Conservation (phyloP, 176 grass and related monocot genomes). For the Triticum monococcum region DNA sequence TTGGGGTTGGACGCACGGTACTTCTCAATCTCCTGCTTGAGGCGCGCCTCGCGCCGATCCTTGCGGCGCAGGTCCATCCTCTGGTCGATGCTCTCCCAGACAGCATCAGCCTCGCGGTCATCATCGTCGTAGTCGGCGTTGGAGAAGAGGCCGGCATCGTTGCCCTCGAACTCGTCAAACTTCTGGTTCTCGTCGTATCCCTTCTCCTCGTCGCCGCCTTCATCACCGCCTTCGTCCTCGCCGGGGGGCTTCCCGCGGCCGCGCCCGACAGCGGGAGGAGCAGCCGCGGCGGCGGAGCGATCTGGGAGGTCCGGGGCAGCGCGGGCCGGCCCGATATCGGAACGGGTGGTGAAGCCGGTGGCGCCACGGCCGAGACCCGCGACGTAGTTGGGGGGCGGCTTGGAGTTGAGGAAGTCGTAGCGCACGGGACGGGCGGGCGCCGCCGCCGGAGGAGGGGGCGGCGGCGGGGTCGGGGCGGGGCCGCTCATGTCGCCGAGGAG, state of each 20-base stretch:
- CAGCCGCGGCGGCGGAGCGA: slow-evolving; percentile 50
- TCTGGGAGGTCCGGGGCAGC: slow-evolving; percentile 86
- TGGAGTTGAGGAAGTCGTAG: slow-evolving; percentile 90
- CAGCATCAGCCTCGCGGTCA: slow-evolving; percentile 85
- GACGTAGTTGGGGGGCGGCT: slow-evolving; percentile 83
- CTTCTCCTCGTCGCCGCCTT: slow-evolving; percentile 83
- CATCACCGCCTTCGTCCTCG: slow-evolving; percentile 69
- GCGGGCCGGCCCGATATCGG: slow-evolving; percentile 89
- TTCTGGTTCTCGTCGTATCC: slow-evolving; percentile 93
- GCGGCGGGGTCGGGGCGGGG: slow-evolving; percentile 23
- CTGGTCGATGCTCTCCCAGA: slow-evolving; percentile 90
- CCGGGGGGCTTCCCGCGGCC: slow-evolving; percentile 77
- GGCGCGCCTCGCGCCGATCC: slow-evolving; percentile 82
- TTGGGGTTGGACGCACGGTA: slow-evolving; percentile 97
- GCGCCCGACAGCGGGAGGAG: slow-evolving; percentile 46
- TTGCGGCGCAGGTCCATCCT: slow-evolving; percentile 87
- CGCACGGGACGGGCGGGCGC: slow-evolving; percentile 40
- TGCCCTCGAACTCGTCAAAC: slow-evolving; percentile 96
- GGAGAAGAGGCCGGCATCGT: slow-evolving; percentile 88
- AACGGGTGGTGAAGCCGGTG: slow-evolving; percentile 92
- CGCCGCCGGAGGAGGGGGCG: slow-evolving; percentile 29
- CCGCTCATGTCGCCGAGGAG: slow-evolving; percentile 53
- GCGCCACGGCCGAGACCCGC: slow-evolving; percentile 89
- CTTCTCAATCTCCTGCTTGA: slow-evolving; percentile 96
- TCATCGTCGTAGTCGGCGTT: slow-evolving; percentile 93